Conservation (phyloP, 306 rosid genomes). For the Vigna radiata region DNA sequence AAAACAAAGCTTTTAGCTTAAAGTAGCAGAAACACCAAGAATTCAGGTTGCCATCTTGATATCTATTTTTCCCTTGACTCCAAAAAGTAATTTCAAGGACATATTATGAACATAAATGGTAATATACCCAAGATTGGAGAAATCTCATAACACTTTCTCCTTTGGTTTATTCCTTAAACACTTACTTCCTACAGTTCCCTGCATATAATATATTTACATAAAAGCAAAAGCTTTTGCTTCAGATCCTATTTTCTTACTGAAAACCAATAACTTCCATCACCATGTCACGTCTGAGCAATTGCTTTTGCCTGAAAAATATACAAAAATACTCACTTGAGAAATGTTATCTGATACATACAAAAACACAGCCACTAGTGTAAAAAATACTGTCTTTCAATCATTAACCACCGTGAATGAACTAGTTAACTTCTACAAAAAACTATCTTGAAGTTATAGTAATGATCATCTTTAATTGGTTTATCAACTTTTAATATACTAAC, state of each 20-base stretch:
- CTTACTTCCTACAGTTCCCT: neutral
- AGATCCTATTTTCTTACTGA: constrained; percentile 41
- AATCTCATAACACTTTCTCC: constrained; percentile 26
- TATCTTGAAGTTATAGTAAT: neutral
- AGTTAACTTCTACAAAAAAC: neutral
- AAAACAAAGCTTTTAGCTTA: constrained; percentile 2
- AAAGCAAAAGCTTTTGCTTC: constrained; percentile 30
- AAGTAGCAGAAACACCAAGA: neutral
- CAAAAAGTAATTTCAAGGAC: neutral
- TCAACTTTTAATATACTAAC: no score
- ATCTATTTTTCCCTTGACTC: neutral
- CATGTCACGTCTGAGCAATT: constrained; percentile 58
- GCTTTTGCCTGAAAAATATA: constrained; percentile 41
- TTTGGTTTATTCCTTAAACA: constrained; percentile 32
- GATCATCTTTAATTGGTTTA: neutral
- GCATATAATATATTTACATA: neutral
- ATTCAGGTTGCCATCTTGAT: constrained; percentile 18
- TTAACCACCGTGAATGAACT: neutral
- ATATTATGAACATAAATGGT: neutral
- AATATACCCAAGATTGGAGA: neutral
- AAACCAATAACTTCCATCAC: constrained; percentile 46
- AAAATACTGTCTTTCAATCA: neutral
- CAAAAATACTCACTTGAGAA: neutral
- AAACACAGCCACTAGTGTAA: neutral
- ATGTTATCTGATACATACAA: neutral